These are phyloP conservation scores for Glaciozyma martinii DNA, from an alignment of 768 basidiomycete genomes.

Conservation along the genomic window DNA sequence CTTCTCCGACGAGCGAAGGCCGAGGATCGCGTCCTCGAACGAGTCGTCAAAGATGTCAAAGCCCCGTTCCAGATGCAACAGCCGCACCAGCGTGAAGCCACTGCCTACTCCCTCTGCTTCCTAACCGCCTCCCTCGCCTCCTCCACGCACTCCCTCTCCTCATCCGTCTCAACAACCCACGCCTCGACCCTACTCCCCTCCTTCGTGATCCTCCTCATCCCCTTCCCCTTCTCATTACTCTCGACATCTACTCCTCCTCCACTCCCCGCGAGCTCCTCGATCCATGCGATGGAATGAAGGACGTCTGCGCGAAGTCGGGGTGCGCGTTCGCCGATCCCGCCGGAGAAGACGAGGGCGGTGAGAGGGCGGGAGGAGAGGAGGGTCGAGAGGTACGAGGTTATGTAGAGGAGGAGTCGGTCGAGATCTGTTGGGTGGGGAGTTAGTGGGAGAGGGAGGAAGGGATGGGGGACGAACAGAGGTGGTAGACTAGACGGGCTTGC, in stretches of 20 bases:
- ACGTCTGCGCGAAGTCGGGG: slow-evolving; percentile 55
- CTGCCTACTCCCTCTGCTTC: not conserved
- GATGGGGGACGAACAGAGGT: slow-evolving; percentile 42
- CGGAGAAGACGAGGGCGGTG: slow-evolving; percentile 75
- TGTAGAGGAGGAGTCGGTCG: slow-evolving; percentile 27
- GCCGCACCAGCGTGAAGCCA: too few relatives aligned
- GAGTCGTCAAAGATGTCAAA: too few relatives aligned
- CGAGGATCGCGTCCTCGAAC: too few relatives aligned
- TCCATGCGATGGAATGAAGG: slow-evolving; percentile 48
- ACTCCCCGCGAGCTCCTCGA: slow-evolving; percentile 56
- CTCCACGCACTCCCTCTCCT: slow-evolving; percentile 37
- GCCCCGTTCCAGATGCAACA: too few relatives aligned
- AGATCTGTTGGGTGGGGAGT: not conserved
- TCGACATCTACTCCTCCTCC: slow-evolving; percentile 44
- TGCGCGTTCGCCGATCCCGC: slow-evolving; percentile 77
- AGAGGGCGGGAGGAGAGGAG: slow-evolving; percentile 38
- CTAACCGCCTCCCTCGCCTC: slow-evolving; percentile 20
- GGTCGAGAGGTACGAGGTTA: slow-evolving; percentile 25
- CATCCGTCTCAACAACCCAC: slow-evolving; percentile 43
- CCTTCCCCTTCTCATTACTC: slow-evolving; percentile 38
- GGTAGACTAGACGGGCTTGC: slow-evolving; percentile 55
- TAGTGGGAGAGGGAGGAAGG: not conserved
- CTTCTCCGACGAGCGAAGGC: too few relatives aligned
- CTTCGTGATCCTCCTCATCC: slow-evolving; percentile 36
- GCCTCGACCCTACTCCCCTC: slow-evolving; percentile 36